Base-by-base conservation (phyloP, 2,329 filamentous ascomycete genomes). In the Pseudofabraea citricarpa region DNA sequence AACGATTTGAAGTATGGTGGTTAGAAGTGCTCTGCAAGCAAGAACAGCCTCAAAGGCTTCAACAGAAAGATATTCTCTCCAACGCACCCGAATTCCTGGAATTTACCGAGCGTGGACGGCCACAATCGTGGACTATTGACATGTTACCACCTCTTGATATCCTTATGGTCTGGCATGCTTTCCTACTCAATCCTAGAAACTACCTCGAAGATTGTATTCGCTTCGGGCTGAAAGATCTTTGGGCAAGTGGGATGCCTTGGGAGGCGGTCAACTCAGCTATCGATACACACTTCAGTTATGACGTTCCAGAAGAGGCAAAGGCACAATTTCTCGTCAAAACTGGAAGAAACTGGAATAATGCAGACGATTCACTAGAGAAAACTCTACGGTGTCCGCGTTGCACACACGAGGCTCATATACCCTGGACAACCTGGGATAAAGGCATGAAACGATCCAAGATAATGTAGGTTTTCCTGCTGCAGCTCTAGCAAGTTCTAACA, bases 141-240 rank as follows among this genome's bases (percentile, higher is more conserved):
- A 65, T 66, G 43, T 56, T 85, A 31, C 80, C 79, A 2, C 81
- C 81, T 2, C 61, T 26, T 68, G 85, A 89, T 61, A 76, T 89
- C 0, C 61, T 89, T 22, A 85, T 89, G 81, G 80, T 89, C 0
- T 85, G 82, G 80, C 85, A 90, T 60, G 69, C 83, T 0, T 85
- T 86, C 55, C 82, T 86, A 75, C 75, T 90, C 6, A 90, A 88
- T 52, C 85, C 85, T 0, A 70, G 81, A 22, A 68, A 67, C 15
- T 90, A 80, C 56, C 73, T 87, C 5, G 84, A 89, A 54, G 85
- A 90, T 57, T 79, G 78, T 54, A 66, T 87, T 42, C 72, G 83
- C 9, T 60, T 68, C 19, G 77, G 75, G 0, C 52, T 68, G 1
- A 66, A 69, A 40, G 65, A 73, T n/a, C 58, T 75, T 4, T 88